These are phyloP conservation scores for Didymella segeticola DNA, from an alignment of 2,329 filamentous ascomycete species.

Conservation along the genomic window DNA sequence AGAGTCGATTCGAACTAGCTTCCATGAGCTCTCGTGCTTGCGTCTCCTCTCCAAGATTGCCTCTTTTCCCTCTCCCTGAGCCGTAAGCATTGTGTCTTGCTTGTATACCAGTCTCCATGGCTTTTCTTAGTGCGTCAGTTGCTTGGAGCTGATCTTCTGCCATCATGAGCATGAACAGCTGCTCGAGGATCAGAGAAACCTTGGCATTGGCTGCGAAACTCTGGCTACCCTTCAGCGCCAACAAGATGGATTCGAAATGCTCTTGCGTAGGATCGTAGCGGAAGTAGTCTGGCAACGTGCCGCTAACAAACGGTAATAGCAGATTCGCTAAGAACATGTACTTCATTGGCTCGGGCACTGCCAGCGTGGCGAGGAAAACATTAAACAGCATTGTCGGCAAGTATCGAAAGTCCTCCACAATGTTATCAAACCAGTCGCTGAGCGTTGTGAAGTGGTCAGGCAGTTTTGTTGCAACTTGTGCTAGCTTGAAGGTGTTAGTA, in stretches of 20 bases:
- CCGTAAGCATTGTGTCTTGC: constrained; percentile 55
- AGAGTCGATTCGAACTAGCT: constrained; percentile 44
- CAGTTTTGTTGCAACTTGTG: constrained; percentile 44
- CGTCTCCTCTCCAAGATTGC: constrained; percentile 45
- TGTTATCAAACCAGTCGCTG: constrained; percentile 65
- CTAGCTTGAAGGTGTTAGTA: constrained; percentile 43
- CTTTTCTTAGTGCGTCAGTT: constrained; percentile 47
- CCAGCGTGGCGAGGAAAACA: constrained; percentile 59
- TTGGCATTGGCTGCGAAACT: constrained; percentile 45
- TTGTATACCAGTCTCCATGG: constrained; percentile 61
- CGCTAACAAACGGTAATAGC: constrained; percentile 35
- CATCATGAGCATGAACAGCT: constrained; percentile 43
- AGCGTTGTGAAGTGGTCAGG: constrained; percentile 58
- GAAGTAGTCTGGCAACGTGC: constrained; percentile 37
- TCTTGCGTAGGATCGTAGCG: constrained; percentile 31
- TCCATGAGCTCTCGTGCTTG: constrained; percentile 44
- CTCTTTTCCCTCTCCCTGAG: constrained; percentile 55
- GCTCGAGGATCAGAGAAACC: constrained; percentile 44
- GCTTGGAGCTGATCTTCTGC: constrained; percentile 24
- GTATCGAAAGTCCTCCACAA: constrained; percentile 64
- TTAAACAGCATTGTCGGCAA: constrained; percentile 65
- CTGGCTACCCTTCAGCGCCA: constrained; percentile 35
- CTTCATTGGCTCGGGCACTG: constrained; percentile 53
- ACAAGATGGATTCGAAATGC: constrained; percentile 37
- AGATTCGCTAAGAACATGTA: constrained; percentile 55